Evolutionary conservation across 345 rosid genomes (phyloP).

Genomic region (Syzygium aqueum): DNA sequence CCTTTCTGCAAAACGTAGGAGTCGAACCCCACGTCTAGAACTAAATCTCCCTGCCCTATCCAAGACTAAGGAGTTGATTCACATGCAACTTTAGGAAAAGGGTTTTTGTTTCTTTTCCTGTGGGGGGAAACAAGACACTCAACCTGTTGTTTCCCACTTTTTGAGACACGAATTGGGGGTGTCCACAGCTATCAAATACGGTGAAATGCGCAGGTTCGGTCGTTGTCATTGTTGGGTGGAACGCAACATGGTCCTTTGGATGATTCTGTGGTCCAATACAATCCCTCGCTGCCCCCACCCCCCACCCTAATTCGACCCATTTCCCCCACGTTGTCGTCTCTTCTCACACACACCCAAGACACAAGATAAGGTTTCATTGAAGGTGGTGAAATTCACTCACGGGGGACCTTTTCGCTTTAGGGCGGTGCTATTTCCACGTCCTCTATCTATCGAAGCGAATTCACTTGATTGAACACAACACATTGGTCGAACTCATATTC

Average conservation of each 20-base stretch:
- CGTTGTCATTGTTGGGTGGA: constrained; percentile 7
- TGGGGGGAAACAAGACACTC: background rate
- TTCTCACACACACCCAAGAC: background rate
- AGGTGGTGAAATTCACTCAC: background rate
- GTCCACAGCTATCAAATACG: background rate
- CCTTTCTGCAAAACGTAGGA: too few species aligned
- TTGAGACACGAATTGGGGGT: background rate
- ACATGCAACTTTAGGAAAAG: background rate
- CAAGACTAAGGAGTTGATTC: background rate
- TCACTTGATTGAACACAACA: background rate
- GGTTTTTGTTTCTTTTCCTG: background rate
- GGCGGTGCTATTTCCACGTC: background rate
- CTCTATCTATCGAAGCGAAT: background rate
- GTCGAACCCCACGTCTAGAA: too few species aligned
- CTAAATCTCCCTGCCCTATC: too few species aligned
- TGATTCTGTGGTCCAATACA: constrained; percentile 9
- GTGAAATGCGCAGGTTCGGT: background rate
- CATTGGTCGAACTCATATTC: background rate
- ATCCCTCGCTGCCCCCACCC: background rate
- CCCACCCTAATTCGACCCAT: background rate
- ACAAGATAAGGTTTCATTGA: background rate
- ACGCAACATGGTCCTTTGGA: background rate
- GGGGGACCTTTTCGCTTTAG: background rate
- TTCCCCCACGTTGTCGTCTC: background rate
- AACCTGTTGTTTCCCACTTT: background rate